phyloP scores from a whole-genome alignment of 2,329 filamentous ascomycete genomes.

The Phialocephala subalpina region DNA sequence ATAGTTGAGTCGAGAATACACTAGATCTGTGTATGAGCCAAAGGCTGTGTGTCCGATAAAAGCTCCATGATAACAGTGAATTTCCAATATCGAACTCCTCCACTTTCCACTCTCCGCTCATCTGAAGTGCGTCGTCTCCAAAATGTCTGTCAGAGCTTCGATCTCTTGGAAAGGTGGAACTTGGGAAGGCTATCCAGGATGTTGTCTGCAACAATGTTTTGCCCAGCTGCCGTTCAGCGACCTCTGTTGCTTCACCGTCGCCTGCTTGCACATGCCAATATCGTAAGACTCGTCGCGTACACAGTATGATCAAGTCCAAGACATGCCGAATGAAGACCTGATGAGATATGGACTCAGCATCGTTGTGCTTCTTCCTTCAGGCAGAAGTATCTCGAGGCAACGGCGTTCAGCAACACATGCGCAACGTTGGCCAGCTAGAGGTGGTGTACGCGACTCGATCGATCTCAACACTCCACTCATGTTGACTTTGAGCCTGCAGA shows the following conservation, averaged over 20 bases:
- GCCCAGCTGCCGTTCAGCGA: background rate
- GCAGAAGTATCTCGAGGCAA: background rate
- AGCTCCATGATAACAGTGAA: no score
- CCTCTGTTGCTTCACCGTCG: background rate
- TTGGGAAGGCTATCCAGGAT: no score
- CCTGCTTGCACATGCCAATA: constrained; percentile 4
- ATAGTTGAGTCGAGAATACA: no score
- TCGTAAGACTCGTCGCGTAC: background rate
- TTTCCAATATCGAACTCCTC: no score
- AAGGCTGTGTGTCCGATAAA: no score
- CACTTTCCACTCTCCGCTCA: no score
- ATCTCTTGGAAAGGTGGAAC: no score
- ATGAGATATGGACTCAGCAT: background rate
- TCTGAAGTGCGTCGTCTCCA: no score
- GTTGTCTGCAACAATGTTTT: no score
- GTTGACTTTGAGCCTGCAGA: constrained; percentile 1
- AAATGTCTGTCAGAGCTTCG: no score
- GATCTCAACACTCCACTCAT: background rate
- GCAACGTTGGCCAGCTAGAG: background rate
- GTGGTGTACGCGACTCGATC: background rate
- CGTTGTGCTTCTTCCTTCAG: background rate
- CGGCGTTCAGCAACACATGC: background rate
- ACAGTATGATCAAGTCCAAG: background rate
- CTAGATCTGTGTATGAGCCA: no score
- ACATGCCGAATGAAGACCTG: background rate